A percentile compares a stretch with the other conserved stretches of the same genome.
These are phyloP conservation scores for Aegilops longissima DNA, from an alignment of 176 grass and related monocot genomes.

Conservation along the genomic window DNA sequence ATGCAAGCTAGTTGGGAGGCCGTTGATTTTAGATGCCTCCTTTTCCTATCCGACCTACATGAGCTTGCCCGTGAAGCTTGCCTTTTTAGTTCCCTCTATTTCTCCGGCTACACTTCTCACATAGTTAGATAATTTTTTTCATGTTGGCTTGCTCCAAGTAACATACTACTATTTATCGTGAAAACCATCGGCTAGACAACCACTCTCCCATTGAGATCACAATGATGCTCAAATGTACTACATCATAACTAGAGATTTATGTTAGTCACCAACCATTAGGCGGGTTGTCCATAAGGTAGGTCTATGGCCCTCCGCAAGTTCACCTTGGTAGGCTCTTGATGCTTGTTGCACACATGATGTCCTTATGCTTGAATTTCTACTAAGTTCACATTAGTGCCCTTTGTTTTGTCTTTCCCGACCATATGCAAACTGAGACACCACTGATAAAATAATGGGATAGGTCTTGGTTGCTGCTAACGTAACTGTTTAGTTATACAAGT, in stretches of 20 bases:
- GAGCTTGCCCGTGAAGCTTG: not conserved
- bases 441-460: too few species aligned
- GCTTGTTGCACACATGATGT: slow-evolving; percentile 95
- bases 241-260: not conserved
- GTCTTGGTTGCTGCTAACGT: not conserved
- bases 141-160: not conserved
- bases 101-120: not conserved
- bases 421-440: not conserved
- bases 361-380: slow-evolving; percentile 69
- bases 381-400: not conserved
- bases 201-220: not conserved
- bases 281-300: not conserved
- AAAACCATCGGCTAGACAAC: not conserved
- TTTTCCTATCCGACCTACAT: not conserved
- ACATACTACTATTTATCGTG: not conserved
- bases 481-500: not conserved
- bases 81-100: not conserved
- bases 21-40: not conserved
- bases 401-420: not conserved
- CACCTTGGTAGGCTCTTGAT: slow-evolving; percentile 50
- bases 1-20: not conserved
- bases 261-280: not conserved
- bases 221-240: not conserved
- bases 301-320: too few species aligned
- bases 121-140: not conserved